Base-by-base conservation (phyloP, 129 eudicot genomes). In the Artemisia annua region DNA sequence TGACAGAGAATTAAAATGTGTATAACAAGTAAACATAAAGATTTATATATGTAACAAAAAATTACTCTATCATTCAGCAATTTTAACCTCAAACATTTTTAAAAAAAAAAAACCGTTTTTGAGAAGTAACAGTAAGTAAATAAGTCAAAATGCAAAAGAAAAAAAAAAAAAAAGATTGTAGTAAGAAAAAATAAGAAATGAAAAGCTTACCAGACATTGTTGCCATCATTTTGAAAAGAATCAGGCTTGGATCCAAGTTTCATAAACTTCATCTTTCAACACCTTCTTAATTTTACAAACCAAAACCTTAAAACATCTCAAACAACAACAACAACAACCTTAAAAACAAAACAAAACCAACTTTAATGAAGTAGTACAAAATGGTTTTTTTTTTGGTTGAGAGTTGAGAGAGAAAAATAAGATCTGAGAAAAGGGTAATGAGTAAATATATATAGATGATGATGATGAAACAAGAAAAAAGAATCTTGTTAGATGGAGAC, bases 181-280 rank as follows among this genome's bases (percentile, higher is more conserved):
- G 13, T 18, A 20, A 2, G 26, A 5, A 4, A 56, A 53, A 19
- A 55, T 53, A 70, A 66, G 24, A 58, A 77, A 61, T 57, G 48
- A 75, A 83, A 79, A 30, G 46, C 55, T 85, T 71, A 94, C 99
- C 99, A 84, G 62, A 80, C 82, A 81, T 85, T 81, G 79, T 90
- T 87, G 48, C 86, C 96, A 70, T 95, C 97, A 16, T 79, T 83
- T 78, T 90, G 96, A 82, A 95, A 90, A 15, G 87, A 66, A 85
- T 95, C 97, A 35, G 97, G 91, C 67, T 90, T 95, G 60, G 97
- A 90, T 90, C 99, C 99, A 83, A 95, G 99, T 78, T 95, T 95
- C 99, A 95, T 95, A 63, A 90, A 95, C 96, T 95, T 95, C 99
- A 95, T 95, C 83, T 72, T 86, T 49, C 35, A 63, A 54, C 74